Conservation (phyloP, 306 rosid genomes). For the Elaeagnus macrophylla region DNA sequence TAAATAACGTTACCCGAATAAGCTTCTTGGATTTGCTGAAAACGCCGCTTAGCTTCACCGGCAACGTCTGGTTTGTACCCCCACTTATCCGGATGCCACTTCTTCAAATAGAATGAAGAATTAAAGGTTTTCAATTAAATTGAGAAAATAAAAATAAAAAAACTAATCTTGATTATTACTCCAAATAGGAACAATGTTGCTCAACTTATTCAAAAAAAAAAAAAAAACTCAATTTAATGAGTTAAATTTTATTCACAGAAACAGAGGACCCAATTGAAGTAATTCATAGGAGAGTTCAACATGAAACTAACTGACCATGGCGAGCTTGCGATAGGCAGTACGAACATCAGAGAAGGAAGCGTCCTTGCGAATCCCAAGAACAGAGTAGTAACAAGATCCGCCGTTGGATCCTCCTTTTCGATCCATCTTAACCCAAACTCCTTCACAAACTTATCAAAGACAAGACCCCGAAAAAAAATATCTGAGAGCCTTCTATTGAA, state of each 20-base stretch:
- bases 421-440: no score
- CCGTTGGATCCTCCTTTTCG: background rate
- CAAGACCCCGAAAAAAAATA: no score
- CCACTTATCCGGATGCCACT: slow-evolving; percentile 38
- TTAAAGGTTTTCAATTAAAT: background rate
- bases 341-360: slow-evolving; percentile 12
- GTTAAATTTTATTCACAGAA: no score
- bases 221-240: background rate
- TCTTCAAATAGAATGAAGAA: background rate
- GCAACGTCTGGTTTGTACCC: slow-evolving; percentile 23
- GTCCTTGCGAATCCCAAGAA: slow-evolving; percentile 7
- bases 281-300: background rate
- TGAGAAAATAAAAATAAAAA: background rate
- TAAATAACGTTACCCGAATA: slow-evolving; percentile 24
- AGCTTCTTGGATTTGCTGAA: slow-evolving; percentile 37
- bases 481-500: no score
- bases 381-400: slow-evolving; percentile 4
- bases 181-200: background rate
- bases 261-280: no score
- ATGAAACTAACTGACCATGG: slow-evolving; percentile 1
- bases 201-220: background rate
- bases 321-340: slow-evolving; percentile 7
- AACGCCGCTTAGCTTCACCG: slow-evolving; percentile 27
- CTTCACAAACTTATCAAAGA: no score
- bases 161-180: background rate